Conservation (phyloP, 1,139 yeast genomes). For the Geotrichum phurueaensis region DNA sequence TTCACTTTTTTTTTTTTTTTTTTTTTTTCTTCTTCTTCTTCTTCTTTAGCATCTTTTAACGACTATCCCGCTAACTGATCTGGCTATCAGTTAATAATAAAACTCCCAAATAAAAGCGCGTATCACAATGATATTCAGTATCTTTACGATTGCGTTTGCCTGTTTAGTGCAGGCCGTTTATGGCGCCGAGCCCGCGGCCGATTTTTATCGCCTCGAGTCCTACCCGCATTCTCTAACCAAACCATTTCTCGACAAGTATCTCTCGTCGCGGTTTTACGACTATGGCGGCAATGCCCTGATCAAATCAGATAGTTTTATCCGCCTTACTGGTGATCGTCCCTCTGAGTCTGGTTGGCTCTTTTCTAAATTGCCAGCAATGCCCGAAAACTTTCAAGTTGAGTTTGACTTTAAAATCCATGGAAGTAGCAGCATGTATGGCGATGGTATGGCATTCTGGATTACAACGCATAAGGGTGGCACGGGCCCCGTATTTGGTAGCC, state of each 20-base stretch:
- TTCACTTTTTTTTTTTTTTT: neutral
- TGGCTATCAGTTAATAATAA: neutral
- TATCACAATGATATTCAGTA: neutral
- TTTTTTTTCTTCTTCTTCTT: neutral
- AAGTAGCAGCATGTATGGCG: constrained; percentile 53
- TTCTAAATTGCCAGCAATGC: constrained; percentile 33
- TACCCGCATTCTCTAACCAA: constrained; percentile 20
- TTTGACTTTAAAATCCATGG: constrained; percentile 65
- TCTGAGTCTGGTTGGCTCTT: constrained; percentile 39
- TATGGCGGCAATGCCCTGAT: constrained; percentile 38
- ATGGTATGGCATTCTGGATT: constrained; percentile 79
- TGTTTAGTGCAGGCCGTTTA: neutral
- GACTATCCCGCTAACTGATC: neutral
- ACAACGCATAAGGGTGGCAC: constrained; percentile 44
- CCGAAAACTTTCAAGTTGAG: constrained; percentile 47
- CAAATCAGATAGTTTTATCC: constrained; percentile 33
- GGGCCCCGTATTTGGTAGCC: constrained; percentile 64
- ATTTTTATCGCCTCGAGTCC: constrained; percentile 18
- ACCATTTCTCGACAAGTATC: constrained; percentile 32
- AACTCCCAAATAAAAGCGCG: too few species aligned
- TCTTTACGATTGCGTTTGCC: neutral
- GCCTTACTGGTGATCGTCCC: constrained; percentile 38
- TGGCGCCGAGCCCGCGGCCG: neutral
- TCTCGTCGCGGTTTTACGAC: constrained; percentile 36
- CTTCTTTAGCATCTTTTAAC: neutral